phyloP scores from a whole-genome alignment of 2,329 filamentous ascomycete genomes.

The Botrytis aclada region DNA sequence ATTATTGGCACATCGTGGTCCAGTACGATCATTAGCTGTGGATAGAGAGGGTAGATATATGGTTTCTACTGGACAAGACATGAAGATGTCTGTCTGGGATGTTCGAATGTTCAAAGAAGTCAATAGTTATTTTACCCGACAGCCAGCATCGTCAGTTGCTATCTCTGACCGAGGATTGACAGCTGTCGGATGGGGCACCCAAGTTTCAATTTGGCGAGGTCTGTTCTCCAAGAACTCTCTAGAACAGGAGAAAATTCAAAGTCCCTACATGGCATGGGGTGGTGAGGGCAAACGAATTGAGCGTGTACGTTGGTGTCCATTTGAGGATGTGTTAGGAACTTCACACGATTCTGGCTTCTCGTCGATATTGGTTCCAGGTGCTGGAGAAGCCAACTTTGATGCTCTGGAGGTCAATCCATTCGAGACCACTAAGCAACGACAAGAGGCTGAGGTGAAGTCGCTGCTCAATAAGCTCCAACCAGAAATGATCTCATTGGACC shows the following conservation, averaged over 20 bases:
- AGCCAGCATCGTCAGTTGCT: conserved; percentile 77
- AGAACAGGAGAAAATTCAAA: conserved; percentile 76
- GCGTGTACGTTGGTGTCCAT: conserved; percentile 86
- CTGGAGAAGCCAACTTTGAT: conserved; percentile 97
- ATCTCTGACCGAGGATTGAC: conserved; percentile 88
- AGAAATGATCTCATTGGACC: conserved; percentile 95
- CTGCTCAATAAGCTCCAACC: conserved; percentile 93
- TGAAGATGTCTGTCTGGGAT: conserved; percentile 93
- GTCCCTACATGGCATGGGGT: conserved; percentile 91
- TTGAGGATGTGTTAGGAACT: conserved; percentile 87
- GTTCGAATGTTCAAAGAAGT: conserved; percentile 92
- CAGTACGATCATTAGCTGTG: conserved; percentile 78
- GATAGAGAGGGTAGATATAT: conserved; percentile 93
- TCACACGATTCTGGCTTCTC: conserved; percentile 84
- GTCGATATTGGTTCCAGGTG: conserved; percentile 84
- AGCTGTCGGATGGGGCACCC: conserved; percentile 87
- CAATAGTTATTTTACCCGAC: conserved; percentile 79
- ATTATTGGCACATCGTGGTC: conserved; percentile 82
- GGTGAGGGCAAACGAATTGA: conserved; percentile 80
- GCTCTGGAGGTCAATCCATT: conserved; percentile 92
- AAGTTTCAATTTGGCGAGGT: conserved; percentile 86
- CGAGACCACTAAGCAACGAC: conserved; percentile 87
- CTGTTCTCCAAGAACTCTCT: conserved; percentile 72
- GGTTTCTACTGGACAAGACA: conserved; percentile 87
- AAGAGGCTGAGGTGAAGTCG: conserved; percentile 84